A percentile compares a stretch with the other conserved stretches of the same genome.
These are phyloP conservation scores for Phytophthora rubi DNA, from an alignment of 352 stramenopile genomes.

Conservation along the genomic window DNA sequence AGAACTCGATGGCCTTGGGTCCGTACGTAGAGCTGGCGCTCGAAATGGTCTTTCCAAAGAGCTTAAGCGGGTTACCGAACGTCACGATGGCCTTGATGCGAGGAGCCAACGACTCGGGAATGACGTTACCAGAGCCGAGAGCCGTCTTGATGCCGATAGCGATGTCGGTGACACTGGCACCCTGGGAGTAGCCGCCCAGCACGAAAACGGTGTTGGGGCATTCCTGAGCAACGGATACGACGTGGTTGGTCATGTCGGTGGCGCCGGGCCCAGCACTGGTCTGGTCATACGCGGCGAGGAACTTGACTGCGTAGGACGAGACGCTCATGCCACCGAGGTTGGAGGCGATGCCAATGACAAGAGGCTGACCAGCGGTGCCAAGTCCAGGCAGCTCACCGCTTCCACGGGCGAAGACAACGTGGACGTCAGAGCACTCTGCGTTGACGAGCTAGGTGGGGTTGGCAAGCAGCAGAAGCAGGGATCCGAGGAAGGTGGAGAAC, in stretches of 20 bases:
- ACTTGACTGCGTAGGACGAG: conserved; percentile 44
- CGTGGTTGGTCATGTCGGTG: conserved; percentile 45
- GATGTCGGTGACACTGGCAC: conserved; percentile 43
- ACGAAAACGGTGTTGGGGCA: conserved; percentile 42
- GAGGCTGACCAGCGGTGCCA: conserved; percentile 35
- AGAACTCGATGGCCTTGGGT: conserved; percentile 42
- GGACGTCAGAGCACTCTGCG: conserved; percentile 33
- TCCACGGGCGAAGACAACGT: conserved; percentile 44
- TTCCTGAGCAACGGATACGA: conserved; percentile 27
- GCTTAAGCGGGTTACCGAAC: conserved; percentile 42
- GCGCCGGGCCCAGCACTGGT: conserved; percentile 34
- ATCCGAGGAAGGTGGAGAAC: conserved; percentile 1
- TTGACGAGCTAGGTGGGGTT: neutral
- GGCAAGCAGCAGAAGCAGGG: neutral
- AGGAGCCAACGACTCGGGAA: conserved; percentile 28
- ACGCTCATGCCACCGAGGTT: conserved; percentile 42
- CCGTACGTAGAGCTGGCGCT: conserved; percentile 33
- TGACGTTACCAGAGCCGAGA: conserved; percentile 26
- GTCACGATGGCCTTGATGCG: conserved; percentile 38
- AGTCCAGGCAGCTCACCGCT: conserved; percentile 36
- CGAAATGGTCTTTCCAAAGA: conserved; percentile 34
- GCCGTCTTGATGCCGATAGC: conserved; percentile 36
- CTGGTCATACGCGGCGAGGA: conserved; percentile 31
- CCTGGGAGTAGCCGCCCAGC: conserved; percentile 42
- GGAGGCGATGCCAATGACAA: conserved; percentile 33